phyloP scores from a whole-genome alignment of 2,329 filamentous ascomycete species.

The Fusarium sp. region DNA sequence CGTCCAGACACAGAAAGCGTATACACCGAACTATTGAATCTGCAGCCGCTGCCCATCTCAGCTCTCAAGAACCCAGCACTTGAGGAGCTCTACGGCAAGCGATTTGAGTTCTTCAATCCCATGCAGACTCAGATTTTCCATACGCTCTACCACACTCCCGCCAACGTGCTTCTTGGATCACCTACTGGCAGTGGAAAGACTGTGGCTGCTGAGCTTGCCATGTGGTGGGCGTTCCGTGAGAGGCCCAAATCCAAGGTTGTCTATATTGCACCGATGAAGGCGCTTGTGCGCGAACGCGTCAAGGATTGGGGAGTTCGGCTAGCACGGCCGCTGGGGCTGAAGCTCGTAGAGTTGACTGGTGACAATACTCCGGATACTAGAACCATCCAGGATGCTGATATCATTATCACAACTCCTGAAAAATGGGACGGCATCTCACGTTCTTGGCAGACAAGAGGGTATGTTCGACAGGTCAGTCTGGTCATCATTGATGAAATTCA shows the following conservation, averaged over 20 bases:
- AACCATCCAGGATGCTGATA: constrained; percentile 93
- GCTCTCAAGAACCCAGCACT: constrained; percentile 87
- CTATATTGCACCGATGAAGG: constrained; percentile 99
- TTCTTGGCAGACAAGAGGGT: constrained; percentile 97
- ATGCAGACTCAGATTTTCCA: constrained; percentile 99
- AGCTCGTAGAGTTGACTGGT: constrained; percentile 91
- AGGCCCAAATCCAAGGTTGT: constrained; percentile 96
- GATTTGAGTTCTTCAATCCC: constrained; percentile 97
- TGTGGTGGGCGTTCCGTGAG: constrained; percentile 99
- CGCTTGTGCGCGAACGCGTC: constrained; percentile 93
- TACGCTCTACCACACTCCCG: constrained; percentile 88
- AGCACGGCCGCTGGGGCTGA: constrained; percentile 82
- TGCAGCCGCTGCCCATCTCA: constrained; percentile 87
- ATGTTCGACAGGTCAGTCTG: constrained; percentile 91
- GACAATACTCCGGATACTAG: constrained; percentile 98
- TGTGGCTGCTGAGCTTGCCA: constrained; percentile 91
- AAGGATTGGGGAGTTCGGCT: constrained; percentile 92
- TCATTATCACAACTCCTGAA: constrained; percentile 99
- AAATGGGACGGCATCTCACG: constrained; percentile 99
- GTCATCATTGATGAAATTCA: constrained; percentile 99
- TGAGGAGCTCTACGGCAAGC: constrained; percentile 86
- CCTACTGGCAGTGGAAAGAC: constrained; percentile 98
- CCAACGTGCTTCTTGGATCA: constrained; percentile 93
- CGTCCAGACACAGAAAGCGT: constrained; percentile 96
- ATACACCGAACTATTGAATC: constrained; percentile 90